Conservation (phyloP, 192 early-diverging fungal genomes). For the Geosiphon pyriformis region DNA sequence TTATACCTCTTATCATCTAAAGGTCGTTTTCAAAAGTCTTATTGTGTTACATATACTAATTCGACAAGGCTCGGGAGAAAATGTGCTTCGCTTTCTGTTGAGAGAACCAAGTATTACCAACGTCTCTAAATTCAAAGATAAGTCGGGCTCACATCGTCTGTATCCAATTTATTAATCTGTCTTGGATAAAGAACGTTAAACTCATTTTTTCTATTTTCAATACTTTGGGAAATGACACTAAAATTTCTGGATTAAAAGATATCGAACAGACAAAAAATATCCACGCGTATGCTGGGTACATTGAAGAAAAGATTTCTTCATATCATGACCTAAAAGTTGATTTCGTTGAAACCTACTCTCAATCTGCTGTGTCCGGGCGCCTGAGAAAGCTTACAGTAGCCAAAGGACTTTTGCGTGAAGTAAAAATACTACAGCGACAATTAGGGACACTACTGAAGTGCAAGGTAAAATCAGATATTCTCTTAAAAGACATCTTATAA, state of each 20-base stretch:
- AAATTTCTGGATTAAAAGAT: slow-evolving; percentile 15
- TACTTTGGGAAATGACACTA: slow-evolving; percentile 24
- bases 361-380: slow-evolving; percentile 33
- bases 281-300: slow-evolving; percentile 59
- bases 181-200: slow-evolving; percentile 22
- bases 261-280: slow-evolving; percentile 58
- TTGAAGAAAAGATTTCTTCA: slow-evolving; percentile 61
- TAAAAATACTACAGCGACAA: slow-evolving; percentile 60
- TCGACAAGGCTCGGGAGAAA: slow-evolving; percentile 60
- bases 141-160: slow-evolving; percentile 19
- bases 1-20: neutral
- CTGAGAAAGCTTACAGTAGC: slow-evolving; percentile 52
- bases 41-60: slow-evolving; percentile 68
- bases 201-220: too few species aligned
- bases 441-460: slow-evolving; percentile 62
- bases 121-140: slow-evolving; percentile 49
- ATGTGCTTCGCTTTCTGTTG: slow-evolving; percentile 51
- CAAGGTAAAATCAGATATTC: slow-evolving; percentile 45
- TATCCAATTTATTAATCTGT: slow-evolving; percentile 23
- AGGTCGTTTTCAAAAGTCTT: slow-evolving; percentile 59
- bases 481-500: neutral
- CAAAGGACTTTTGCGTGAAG: slow-evolving; percentile 56
- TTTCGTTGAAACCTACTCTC: slow-evolving; percentile 45
- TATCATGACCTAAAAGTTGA: slow-evolving; percentile 62
- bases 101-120: slow-evolving; percentile 44